Conservation (phyloP, 2,329 filamentous ascomycete genomes). For the Botrytis sinoallii region DNA sequence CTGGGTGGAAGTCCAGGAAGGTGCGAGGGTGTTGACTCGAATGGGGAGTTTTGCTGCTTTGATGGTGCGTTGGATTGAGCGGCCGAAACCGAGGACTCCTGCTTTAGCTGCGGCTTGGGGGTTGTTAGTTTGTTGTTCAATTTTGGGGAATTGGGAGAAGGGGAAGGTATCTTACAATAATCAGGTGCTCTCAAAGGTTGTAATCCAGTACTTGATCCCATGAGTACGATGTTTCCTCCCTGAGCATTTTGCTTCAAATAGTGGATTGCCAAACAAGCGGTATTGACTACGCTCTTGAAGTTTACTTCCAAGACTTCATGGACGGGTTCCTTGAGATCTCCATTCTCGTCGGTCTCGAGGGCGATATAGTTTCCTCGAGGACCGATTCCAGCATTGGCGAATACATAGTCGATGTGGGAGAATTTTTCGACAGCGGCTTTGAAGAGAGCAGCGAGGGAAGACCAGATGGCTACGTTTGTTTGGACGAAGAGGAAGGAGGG, state of each 20-base stretch:
- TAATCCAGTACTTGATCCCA: constrained; percentile 49
- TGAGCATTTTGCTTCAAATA: constrained; percentile 48
- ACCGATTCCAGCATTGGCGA: constrained; percentile 52
- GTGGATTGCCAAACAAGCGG: constrained; percentile 47
- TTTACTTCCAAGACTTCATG: constrained; percentile 48
- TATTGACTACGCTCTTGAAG: constrained; percentile 49
- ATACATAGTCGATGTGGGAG: constrained; percentile 30
- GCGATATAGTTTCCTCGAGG: constrained; percentile 47
- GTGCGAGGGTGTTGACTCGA: constrained; percentile 54
- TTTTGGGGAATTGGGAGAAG: background rate
- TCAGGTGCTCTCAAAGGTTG: constrained; percentile 51
- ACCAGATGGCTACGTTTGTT: constrained; percentile 43
- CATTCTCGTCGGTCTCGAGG: constrained; percentile 48
- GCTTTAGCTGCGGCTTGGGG: constrained; percentile 48
- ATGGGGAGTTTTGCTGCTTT: constrained; percentile 37
- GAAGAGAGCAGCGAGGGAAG: constrained; percentile 50
- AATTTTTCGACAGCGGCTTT: constrained; percentile 43
- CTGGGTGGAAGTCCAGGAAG: constrained; percentile 53
- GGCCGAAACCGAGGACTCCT: constrained; percentile 52
- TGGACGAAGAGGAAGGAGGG: constrained; percentile 42
- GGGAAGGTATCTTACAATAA: constrained; percentile 38
- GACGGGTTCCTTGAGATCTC: constrained; percentile 47
- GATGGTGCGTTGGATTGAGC: constrained; percentile 45
- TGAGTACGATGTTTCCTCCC: constrained; percentile 54
- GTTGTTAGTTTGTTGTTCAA: constrained; percentile 31